Conservation (phyloP, 2,329 filamentous ascomycete species). For the Magnaporthales sp. region DNA sequence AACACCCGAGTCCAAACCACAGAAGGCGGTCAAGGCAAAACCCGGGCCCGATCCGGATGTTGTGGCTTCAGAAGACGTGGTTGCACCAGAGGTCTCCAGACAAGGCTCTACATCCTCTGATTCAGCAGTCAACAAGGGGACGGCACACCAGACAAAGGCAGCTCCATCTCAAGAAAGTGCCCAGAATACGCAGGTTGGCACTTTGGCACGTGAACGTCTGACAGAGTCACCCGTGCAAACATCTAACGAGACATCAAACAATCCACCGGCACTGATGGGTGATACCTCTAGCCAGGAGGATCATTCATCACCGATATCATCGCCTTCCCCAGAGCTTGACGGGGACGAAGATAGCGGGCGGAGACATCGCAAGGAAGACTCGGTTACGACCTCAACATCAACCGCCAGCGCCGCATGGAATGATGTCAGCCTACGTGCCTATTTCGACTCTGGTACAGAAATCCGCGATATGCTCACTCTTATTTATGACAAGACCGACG, state of each 20-base stretch:
- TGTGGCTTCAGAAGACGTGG: conserved; percentile 10
- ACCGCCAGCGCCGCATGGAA: conserved; percentile 68
- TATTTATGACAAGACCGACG: conserved; percentile 84
- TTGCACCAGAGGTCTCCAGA: background rate
- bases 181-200: conserved; percentile 15
- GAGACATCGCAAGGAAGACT: conserved; percentile 34
- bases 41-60: conserved; percentile 36
- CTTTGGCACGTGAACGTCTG: conserved; percentile 32
- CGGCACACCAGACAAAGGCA: background rate
- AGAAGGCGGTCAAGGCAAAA: conserved; percentile 27
- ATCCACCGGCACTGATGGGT: conserved; percentile 58
- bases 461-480: conserved; percentile 85
- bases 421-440: conserved; percentile 74
- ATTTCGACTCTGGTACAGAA: conserved; percentile 83
- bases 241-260: conserved; percentile 35
- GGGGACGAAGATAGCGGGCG: conserved; percentile 29
- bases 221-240: conserved; percentile 65
- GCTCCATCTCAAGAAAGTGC: conserved; percentile 19
- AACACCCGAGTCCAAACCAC: conserved; percentile 39
- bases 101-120: background rate
- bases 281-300: conserved; percentile 64
- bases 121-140: conserved; percentile 7
- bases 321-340: conserved; percentile 54
- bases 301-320: conserved; percentile 51
- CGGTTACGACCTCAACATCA: conserved; percentile 44